phyloP scores from a whole-genome alignment of 371 early-diverging fungal genomes.

The Rhizopus sp. region DNA sequence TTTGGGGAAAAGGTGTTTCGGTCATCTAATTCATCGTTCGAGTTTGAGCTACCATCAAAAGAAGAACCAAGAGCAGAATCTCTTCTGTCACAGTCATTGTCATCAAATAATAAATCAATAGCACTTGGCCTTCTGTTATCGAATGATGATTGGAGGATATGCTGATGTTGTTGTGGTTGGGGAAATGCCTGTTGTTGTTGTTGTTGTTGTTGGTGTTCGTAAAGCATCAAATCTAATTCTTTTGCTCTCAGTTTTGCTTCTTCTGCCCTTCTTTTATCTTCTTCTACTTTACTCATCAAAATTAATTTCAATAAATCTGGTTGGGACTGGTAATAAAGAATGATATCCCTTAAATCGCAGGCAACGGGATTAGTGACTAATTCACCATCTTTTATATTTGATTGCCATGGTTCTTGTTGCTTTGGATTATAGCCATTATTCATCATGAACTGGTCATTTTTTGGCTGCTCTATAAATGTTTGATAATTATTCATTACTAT shows the following conservation, averaged over 20 bases:
- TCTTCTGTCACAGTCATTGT: conserved; percentile 19
- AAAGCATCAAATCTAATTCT: conserved; percentile 40
- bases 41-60: conserved; percentile 29
- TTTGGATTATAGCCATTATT: neutral
- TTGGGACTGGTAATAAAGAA: conserved; percentile 56
- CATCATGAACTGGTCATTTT: neutral
- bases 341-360: conserved; percentile 56
- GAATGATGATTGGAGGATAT: conserved; percentile 1
- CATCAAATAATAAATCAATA: conserved; percentile 20
- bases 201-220: conserved; percentile 24
- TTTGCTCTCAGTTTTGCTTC: conserved; percentile 52
- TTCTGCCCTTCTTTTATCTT: conserved; percentile 60
- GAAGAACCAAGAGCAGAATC: conserved; percentile 31
- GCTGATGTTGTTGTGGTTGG: conserved; percentile 3
- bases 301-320: conserved; percentile 64
- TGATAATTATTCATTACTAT: neutral
- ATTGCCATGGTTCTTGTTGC: neutral
- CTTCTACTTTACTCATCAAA: conserved; percentile 63
- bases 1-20: neutral
- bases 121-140: conserved; percentile 19
- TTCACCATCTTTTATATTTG: neutral
- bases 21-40: conserved; percentile 17
- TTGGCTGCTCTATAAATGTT: no score
- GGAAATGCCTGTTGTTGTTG: conserved; percentile 1
- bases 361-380: conserved; percentile 19